phyloP scores from a whole-genome alignment of 768 basidiomycete species.

The Aureoboletus auriporus region DNA sequence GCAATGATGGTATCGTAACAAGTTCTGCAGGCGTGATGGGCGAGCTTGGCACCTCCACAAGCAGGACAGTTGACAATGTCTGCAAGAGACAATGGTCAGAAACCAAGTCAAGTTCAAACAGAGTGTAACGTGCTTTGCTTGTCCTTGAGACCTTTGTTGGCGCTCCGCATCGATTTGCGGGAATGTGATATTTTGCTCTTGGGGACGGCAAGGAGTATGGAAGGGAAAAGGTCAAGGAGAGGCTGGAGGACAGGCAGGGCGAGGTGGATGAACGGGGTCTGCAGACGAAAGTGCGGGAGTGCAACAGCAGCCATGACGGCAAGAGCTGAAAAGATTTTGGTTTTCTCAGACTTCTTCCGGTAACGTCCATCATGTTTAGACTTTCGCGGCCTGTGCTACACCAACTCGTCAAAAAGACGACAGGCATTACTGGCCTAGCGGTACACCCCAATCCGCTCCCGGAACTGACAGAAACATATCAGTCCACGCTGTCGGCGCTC shows the following conservation, averaged over 20 bases:
- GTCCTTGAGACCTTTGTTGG: conserved; percentile 94
- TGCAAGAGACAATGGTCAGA: conserved; percentile 29
- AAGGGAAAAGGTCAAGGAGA: conserved; percentile 74
- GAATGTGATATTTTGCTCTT: conserved; percentile 94
- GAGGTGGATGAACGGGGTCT: conserved; percentile 28
- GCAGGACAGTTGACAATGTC: conserved; percentile 90
- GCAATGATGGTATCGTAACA: conserved; percentile 53
- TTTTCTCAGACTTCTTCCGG: conserved; percentile 10
- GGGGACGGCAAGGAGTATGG: conserved; percentile 88
- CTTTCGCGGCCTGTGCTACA: conserved; percentile 68
- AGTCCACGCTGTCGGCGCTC: conserved; percentile 68
- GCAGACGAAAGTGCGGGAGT: conserved; percentile 23
- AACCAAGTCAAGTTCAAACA: background rate
- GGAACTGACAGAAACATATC: conserved; percentile 68
- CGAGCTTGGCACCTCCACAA: conserved; percentile 84
- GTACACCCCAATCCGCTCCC: conserved; percentile 87
- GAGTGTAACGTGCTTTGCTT: conserved; percentile 62
- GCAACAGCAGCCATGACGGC: conserved; percentile 39
- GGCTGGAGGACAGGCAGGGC: conserved; percentile 41
- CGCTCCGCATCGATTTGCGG: conserved; percentile 89
- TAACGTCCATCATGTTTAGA: conserved; percentile 59
- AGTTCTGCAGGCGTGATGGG: conserved; percentile 79
- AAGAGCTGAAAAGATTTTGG: background rate
- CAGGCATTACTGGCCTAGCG: conserved; percentile 79
- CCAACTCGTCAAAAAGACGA: conserved; percentile 66